Base-by-base conservation (phyloP, 2,329 filamentous ascomycete species). In the Fusarium scirpi region DNA sequence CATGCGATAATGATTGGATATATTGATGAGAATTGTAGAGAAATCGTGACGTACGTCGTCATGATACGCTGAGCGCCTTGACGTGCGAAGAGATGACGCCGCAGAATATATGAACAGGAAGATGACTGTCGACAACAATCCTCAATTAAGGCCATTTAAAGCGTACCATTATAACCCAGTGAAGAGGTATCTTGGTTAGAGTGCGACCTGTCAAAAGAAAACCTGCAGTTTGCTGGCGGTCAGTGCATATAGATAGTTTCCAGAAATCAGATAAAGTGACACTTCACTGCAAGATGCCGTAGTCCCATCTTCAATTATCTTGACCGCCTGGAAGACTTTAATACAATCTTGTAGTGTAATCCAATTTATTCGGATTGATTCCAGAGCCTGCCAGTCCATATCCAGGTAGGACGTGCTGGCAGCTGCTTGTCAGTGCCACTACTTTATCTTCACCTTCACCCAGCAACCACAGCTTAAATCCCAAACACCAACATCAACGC, bases 1-100 rank as follows among this genome's bases (percentile, higher is more conserved):
- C 24, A 74, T 83, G 24, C 80, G 82, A 0, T 83, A 85, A 49
- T 78, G 81, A 8, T 63, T 89, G 43, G 72, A 83, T 62, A 79
- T 83, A 61, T 77, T 83, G 70, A 78, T 4, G 11, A 1, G 6
- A 8, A 6, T 12, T 4, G 6, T 15, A n/a, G 24, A 12, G 47
- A 16, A 27, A 3, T 51, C 22, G 2, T 3, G 8, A 16, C 22
- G 32, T 20, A 12, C 16, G 12, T 10, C 6, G 6, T 25, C 5
- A 24, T 24, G 12, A 11, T 27, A 24, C 16, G 10, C 5, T 13
- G 18, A 16, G 20, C 18, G 20, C 15, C 10, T 34, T 12, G 34
- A 9, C 12, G 3, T 40, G 24, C 8, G 12, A 27, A 20, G 24
- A 3, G 18, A 13, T 47, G 18, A 47, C 13, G 9, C 18, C 13